Evolutionary conservation across 805 yeast genomes (phyloP), one percentile per base, ranked within the genome.

Genomic region (Kazachstania viticola): DNA sequence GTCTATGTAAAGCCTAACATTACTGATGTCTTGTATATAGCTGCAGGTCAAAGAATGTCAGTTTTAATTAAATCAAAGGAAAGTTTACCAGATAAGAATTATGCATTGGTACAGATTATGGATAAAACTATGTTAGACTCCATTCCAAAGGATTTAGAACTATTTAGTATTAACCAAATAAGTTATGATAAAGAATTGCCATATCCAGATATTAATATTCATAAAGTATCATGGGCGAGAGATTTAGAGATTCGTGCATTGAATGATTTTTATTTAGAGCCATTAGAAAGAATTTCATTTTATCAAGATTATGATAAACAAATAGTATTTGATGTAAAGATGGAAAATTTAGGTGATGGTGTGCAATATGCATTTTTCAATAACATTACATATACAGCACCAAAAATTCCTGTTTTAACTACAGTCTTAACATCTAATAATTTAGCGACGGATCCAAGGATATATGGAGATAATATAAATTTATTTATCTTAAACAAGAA

Each of bases 21-120:
- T 2, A 69, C 78, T 4, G 65, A 71, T 19, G 61, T 71, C 50
- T 41, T 79, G 19, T 77, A 79, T 47, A 46, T 80, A 24, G 67
- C 88, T 1, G 84, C 79, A 14, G 95, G 88, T 8, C 95, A 87
- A 59, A 64, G 96, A 49, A 72, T 79, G 49, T 66, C 82, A 25
- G 78, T 82, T 2, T 58, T 83, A 39, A 58, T 84, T 13, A 67
- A 64, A 24, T 69, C 91, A 13, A 69, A 65, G 26, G 69, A 74
- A 48, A 28, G 37, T n/a, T 19, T 35, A 3, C 35, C 38, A 9
- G 49, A 46, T 8, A 65, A 59, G 37, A 75, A 77, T 46, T 79
- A 60, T 49, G 69, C 79, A 4, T 60, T 80, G 35, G 69, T 77
- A 65, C 76, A 73, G 41, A 60, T 65, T 9, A 54, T 77, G 39